Conservation (phyloP, 2,329 filamentous ascomycete species). For the Chrysosporium keratinophilum region DNA sequence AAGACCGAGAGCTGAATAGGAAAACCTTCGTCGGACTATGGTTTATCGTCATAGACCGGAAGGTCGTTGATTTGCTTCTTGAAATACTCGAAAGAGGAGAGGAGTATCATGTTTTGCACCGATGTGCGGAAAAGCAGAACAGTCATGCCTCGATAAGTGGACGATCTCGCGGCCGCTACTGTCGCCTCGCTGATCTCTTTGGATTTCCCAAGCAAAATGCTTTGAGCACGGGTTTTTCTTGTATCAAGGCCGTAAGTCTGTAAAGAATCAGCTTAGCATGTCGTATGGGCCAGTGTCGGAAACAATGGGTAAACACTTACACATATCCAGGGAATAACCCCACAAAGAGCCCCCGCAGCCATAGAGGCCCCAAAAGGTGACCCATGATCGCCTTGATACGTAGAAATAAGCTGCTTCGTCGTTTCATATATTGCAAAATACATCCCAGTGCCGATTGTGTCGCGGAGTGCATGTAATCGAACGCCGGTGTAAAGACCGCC, state of each 20-base stretch:
- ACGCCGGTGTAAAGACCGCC: conserved; percentile 39
- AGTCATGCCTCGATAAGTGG: conserved; percentile 41
- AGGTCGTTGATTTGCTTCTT: conserved; percentile 36
- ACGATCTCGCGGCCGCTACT: conserved; percentile 32
- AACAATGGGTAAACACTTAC: conserved; percentile 24
- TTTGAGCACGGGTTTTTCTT: conserved; percentile 41
- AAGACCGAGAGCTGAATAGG: background rate
- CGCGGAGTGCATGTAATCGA: conserved; percentile 36
- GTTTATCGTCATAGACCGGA: conserved; percentile 7
- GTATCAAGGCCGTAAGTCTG: conserved; percentile 42
- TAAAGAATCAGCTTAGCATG: conserved; percentile 6
- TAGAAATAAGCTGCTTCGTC: conserved; percentile 38
- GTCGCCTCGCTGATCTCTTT: conserved; percentile 35
- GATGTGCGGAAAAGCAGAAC: conserved; percentile 39
- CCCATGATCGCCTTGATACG: conserved; percentile 34
- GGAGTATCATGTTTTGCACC: conserved; percentile 41
- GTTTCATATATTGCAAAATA: conserved; percentile 42
- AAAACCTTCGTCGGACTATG: background rate
- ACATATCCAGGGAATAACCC: conserved; percentile 40
- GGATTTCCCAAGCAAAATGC: conserved; percentile 35
- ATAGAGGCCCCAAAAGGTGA: conserved; percentile 36
- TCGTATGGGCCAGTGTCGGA: background rate
- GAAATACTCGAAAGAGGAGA: conserved; percentile 39
- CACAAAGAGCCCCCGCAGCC: conserved; percentile 38
- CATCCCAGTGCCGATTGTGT: conserved; percentile 37